Evolutionary conservation across 805 yeast genomes (phyloP), one percentile per base, ranked within the genome.

Genomic region (Yarrowia yakushimensis): DNA sequence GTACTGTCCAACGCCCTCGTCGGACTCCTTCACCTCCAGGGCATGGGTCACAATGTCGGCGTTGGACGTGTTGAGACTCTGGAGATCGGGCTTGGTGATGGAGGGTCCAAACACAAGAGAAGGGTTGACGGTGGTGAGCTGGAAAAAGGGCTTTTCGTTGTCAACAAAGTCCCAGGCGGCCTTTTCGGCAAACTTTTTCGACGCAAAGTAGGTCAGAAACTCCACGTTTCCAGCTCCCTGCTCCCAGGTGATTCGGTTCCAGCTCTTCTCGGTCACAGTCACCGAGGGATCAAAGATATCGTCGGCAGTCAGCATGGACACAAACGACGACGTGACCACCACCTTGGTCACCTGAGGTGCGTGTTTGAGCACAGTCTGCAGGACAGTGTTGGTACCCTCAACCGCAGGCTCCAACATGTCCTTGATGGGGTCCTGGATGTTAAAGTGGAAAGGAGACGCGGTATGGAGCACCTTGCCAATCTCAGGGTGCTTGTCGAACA

Each of bases 121-220:
- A n/a, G 75, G 75, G 57, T 69, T 66, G 45, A 73, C 64, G 15
- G 73, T 63, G 22, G 72, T 65, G 37, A 69, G 62, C 7, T 63
- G 59, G 39, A 71, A 71, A 39, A 73, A 68, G 30, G 36, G 36
- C 48, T 57, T 34, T 31, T 78, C 71, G 15, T 76, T 63, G 22
- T 48, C 39, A 10, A 48, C 39, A 66, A 82, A 83, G 1, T 82
- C 78, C 82, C 88, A 82, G 22, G 82, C 83, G 3, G 84, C 80
- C 65, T 75, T 69, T 71, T 85, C 88, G 36, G 88, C 88, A 68
- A 75, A 73, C 11, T 71, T 77, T 71, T 84, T 85, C 43, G 87
- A 70, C 76, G 42, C 78, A 78, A 60, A 23, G 46, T 69, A 70
- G 30, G 68, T 64, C 23, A 45, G 25, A 13, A 25, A 13, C 55